These are phyloP conservation scores for Jatropha curcas DNA, from an alignment of 345 rosid species.

Conservation along the genomic window DNA sequence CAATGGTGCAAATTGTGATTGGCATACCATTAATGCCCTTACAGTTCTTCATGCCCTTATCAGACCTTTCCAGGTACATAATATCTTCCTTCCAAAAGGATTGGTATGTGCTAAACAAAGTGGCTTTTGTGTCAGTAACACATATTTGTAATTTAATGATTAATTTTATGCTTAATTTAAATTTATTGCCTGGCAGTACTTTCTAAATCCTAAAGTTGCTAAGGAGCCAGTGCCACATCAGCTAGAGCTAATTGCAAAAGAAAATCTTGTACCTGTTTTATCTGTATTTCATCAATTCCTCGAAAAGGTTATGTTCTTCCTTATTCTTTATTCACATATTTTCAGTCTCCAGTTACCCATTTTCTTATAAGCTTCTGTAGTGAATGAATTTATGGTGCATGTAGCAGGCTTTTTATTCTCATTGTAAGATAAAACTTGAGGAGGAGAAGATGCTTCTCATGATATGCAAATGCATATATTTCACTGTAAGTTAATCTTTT, in stretches of 20 bases:
- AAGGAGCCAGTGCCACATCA: slow-evolving; percentile 83
- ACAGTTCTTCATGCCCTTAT: slow-evolving; percentile 61
- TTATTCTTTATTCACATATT: slow-evolving; percentile 1
- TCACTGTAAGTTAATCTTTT: slow-evolving; percentile 57
- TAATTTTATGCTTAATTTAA: neutral
- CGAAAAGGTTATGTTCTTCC: slow-evolving; percentile 55
- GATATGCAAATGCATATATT: slow-evolving; percentile 73
- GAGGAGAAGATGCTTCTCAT: slow-evolving; percentile 60
- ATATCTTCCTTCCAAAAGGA: neutral
- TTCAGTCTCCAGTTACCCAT: slow-evolving; percentile 1
- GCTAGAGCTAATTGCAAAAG: slow-evolving; percentile 63
- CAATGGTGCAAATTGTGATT: slow-evolving; percentile 34
- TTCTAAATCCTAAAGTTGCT: slow-evolving; percentile 74
- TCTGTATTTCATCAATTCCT: slow-evolving; percentile 52
- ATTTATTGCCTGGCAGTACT: slow-evolving; percentile 50
- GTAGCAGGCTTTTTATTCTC: slow-evolving; percentile 52
- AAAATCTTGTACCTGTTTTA: slow-evolving; percentile 69
- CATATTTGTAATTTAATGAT: neutral
- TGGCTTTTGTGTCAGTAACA: neutral
- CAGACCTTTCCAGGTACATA: slow-evolving; percentile 78
- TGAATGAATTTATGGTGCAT: slow-evolving; percentile 31
- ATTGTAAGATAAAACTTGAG: slow-evolving; percentile 41
- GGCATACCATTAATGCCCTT: slow-evolving; percentile 62
- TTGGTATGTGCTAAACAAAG: neutral
- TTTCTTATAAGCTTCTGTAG: slow-evolving; percentile 19